Conservation (phyloP, 352 stramenopile genomes). For the Globisporangium cylindrosporum region DNA sequence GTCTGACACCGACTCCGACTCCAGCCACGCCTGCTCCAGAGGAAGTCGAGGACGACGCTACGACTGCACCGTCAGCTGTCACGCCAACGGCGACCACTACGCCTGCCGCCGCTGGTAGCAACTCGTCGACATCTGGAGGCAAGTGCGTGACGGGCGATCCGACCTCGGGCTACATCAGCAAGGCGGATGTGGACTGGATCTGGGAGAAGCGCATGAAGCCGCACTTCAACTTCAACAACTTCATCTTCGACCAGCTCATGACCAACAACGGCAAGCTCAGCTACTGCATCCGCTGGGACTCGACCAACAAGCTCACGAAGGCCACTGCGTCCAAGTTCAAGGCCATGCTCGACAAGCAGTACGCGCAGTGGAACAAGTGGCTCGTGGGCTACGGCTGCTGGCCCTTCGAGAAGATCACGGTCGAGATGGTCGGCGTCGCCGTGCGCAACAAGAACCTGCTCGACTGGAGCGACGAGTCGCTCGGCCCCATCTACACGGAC, state of each 20-base stretch:
- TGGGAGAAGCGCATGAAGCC: constrained; percentile 24
- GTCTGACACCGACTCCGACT: too few species aligned
- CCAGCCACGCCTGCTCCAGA: too few species aligned
- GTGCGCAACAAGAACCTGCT: constrained; percentile 36
- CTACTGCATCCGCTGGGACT: constrained; percentile 53
- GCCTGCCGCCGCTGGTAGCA: too few species aligned
- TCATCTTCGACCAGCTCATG: constrained; percentile 48
- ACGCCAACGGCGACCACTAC: too few species aligned
- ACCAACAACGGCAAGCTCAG: constrained; percentile 35
- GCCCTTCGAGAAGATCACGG: constrained; percentile 33
- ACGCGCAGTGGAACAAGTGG: constrained; percentile 37
- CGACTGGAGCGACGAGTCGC: constrained; percentile 39
- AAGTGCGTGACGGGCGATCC: constrained; percentile 21
- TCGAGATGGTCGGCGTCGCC: constrained; percentile 43
- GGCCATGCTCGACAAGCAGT: constrained; percentile 39
- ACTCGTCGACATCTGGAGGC: too few species aligned
- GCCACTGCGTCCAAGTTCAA: constrained; percentile 20
- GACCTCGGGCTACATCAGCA: constrained; percentile 24
- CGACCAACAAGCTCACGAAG: constrained; percentile 40
- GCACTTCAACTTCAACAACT: not conserved
- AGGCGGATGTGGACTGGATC: constrained; percentile 25
- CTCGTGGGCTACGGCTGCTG: constrained; percentile 34
- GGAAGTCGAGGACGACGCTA: too few species aligned
- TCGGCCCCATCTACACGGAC: constrained; percentile 2
- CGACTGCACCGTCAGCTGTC: too few species aligned